Evolutionary conservation across 2,329 filamentous ascomycete genomes (phyloP), one percentile per base, ranked within the genome.

Genomic region (Penicillium expansum): DNA sequence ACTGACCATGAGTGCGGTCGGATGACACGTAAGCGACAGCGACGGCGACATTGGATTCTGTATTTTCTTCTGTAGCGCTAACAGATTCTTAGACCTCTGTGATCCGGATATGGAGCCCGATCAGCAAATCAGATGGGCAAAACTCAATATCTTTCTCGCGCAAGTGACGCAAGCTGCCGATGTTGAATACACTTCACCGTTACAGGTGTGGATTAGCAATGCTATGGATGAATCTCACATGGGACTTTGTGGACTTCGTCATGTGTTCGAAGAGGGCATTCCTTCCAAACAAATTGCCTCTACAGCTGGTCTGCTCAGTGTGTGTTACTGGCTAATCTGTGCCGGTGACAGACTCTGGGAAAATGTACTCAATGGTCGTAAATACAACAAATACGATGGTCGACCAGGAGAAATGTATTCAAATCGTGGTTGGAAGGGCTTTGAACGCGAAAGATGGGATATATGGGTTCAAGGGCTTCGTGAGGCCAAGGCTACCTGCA

Each of bases 381-480:
- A 33, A 30, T 54, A 54, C 43, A 54, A 54, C 24, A 54, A 48
- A 5, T 54, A 54, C 18, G 51, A 54, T 48, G 51, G 51, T 13
- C 51, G 51, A 7, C 42, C 51, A 4, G 51, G 51, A 8, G 51
- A 48, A 9, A 24, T 39, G 27, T 54, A 48, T 27, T 39, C 18
- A 22, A 5, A 24, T 27, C 35, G 51, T 11, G 22, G 29, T 14
- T 54, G 51, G 51, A 48, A 13, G 18, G 51, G 51, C 18, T 54
- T 54, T 27, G 51, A 54, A 37, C 51, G 43, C 20, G 51, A 54
- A 5, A 30, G 51, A 39, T 54, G 51, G 51, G 27, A 48, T 48
- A 16, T 54, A 22, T 54, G 51, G 51, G 16, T 41, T 7, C 24
- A 54, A 14, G 51, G 51, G 2, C 35, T 54, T 20, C 43, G 33